These are phyloP conservation scores for Chrysosphaeria jannelii DNA, from an alignment of 2,329 filamentous ascomycete genomes.

Conservation along the genomic window DNA sequence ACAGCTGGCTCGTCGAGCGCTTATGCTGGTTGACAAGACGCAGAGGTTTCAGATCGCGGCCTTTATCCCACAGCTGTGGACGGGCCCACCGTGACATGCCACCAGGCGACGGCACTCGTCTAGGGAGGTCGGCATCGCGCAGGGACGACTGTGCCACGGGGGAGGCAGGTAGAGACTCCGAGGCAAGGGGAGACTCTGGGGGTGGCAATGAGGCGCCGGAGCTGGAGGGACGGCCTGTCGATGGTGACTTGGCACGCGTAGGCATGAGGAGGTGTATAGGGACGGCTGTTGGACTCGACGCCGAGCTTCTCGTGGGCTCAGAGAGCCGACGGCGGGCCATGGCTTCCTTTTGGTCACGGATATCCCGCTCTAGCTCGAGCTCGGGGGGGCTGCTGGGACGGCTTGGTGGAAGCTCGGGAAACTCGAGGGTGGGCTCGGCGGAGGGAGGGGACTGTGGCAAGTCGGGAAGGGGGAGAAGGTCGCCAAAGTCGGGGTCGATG, in stretches of 20 bases:
- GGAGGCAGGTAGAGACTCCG: too few relatives aligned
- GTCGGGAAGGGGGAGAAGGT: conserved; percentile 31
- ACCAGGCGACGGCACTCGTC: too few relatives aligned
- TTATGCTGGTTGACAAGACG: conserved; percentile 37
- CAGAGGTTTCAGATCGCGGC: conserved; percentile 47
- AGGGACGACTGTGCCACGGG: too few relatives aligned
- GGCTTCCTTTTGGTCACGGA: conserved; percentile 8
- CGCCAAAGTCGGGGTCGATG: conserved; percentile 34
- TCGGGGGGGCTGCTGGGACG: conserved; percentile 24
- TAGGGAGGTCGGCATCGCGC: too few relatives aligned
- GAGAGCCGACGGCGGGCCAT: conserved; percentile 16
- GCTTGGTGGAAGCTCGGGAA: conserved; percentile 27
- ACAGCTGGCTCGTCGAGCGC: conserved; percentile 7
- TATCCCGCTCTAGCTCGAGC: conserved; percentile 10
- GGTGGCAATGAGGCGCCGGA: too few relatives aligned
- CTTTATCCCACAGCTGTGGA: conserved; percentile 29
- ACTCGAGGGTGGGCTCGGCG: conserved; percentile 10
- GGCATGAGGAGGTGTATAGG: conserved; percentile 23
- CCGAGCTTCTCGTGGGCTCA: conserved; percentile 16
- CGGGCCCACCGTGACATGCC: conserved; percentile 9
- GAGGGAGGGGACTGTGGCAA: conserved; percentile 29
- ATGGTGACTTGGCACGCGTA: conserved; percentile 14
- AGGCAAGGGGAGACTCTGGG: too few relatives aligned
- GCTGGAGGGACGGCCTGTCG: conserved; percentile 7
- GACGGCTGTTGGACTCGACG: conserved; percentile 21